These are phyloP conservation scores for Schizosaccharomyces cryophilus DNA, from an alignment of 805 yeast species.

Conservation along the genomic window DNA sequence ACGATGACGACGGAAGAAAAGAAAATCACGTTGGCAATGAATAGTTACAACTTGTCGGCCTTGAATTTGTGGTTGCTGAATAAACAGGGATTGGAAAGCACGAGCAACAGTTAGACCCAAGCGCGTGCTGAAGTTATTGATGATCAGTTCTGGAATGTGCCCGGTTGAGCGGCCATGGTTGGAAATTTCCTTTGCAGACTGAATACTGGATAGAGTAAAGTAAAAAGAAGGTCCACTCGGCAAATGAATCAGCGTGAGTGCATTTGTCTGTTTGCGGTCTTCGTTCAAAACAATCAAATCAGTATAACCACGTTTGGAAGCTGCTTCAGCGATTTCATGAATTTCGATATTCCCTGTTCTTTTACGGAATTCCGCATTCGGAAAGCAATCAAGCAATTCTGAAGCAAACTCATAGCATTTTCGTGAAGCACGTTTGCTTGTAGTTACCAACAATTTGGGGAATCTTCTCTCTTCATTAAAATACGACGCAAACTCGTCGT, in stretches of 20 bases:
- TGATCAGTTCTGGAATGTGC: constrained; percentile 74
- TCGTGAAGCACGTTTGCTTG: constrained; percentile 65
- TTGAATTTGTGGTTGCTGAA: constrained; percentile 75
- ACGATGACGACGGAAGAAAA: constrained; percentile 86
- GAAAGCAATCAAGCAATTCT: constrained; percentile 56
- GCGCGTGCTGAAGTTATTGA: constrained; percentile 80
- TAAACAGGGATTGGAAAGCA: constrained; percentile 74
- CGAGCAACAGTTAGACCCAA: constrained; percentile 85
- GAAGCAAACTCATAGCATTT: constrained; percentile 81
- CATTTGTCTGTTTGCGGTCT: constrained; percentile 77
- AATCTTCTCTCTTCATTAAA: constrained; percentile 25
- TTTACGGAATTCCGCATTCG: constrained; percentile 66
- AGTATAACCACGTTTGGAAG: constrained; percentile 64
- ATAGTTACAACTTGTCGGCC: constrained; percentile 90
- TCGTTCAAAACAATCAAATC: constrained; percentile 78
- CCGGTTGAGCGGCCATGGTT: constrained; percentile 84
- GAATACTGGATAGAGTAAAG: constrained; percentile 57
- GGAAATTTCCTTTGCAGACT: constrained; percentile 44
- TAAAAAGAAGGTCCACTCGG: constrained; percentile 93
- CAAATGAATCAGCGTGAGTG: constrained; percentile 74
- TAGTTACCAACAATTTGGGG: constrained; percentile 77
- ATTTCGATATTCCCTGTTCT: constrained; percentile 63
- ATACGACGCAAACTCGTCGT: constrained; percentile 35
- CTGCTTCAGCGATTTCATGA: constrained; percentile 65
- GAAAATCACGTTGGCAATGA: constrained; percentile 88